Conservation (phyloP, 1,284 basidiomycete species). For the Cutaneotrichosporon mucoides region DNA sequence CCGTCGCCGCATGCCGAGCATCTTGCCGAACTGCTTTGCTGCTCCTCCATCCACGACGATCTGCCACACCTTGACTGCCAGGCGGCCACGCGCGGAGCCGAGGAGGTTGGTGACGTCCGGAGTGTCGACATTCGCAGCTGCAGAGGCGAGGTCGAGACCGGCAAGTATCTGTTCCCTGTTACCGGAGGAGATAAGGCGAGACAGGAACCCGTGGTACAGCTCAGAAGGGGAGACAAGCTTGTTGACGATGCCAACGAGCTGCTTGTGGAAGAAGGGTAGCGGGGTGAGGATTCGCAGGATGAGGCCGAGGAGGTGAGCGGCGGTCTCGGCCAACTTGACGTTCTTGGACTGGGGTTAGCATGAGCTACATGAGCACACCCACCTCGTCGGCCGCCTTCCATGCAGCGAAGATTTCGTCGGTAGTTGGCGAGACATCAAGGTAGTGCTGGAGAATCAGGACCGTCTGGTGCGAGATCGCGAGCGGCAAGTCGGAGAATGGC, state of each 20-base stretch:
- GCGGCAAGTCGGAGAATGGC: conserved; percentile 37
- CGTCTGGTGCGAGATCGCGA: conserved; percentile 43
- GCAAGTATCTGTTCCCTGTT: conserved; percentile 42
- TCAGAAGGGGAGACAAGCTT: conserved; percentile 39
- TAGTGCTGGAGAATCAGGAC: conserved; percentile 49
- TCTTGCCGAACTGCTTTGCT: conserved; percentile 42
- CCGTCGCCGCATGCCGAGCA: conserved; percentile 45
- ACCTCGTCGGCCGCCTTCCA: conserved; percentile 47
- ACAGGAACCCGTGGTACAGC: conserved; percentile 41
- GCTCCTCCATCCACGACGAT: conserved; percentile 40
- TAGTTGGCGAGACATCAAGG: conserved; percentile 43
- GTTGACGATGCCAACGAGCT: conserved; percentile 40
- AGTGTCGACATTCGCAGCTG: conserved; percentile 39
- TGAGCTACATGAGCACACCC: conserved; percentile 2
- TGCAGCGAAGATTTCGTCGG: conserved; percentile 46
- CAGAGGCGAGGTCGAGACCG: conserved; percentile 38
- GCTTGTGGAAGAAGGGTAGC: conserved; percentile 47
- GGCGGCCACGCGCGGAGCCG: conserved; percentile 23
- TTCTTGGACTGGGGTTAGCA: conserved; percentile 29
- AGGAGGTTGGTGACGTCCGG: conserved; percentile 24
- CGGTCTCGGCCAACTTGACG: conserved; percentile 35
- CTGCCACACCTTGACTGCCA: conserved; percentile 38
- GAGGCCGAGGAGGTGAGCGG: conserved; percentile 38
- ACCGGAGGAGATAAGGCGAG: conserved; percentile 38
- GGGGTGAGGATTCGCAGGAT: conserved; percentile 44